These are phyloP conservation scores for Ambrosiella xylebori DNA, from an alignment of 2,329 filamentous ascomycete species.

Conservation along the genomic window DNA sequence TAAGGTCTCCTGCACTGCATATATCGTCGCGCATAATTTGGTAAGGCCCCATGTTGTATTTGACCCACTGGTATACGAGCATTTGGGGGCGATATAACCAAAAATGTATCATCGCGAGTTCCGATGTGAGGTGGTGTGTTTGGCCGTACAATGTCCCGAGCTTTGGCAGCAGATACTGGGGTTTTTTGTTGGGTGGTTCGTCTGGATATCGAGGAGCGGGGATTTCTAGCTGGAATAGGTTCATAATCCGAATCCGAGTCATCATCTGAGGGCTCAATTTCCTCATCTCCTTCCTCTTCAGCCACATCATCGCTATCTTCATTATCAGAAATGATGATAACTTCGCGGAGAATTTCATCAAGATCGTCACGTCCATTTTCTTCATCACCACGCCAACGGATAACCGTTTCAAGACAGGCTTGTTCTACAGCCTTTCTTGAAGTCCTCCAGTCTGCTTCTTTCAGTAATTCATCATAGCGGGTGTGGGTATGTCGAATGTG, in stretches of 20 bases:
- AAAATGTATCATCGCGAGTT: no score
- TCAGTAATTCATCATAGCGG: slow-evolving; percentile 43
- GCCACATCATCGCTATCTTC: slow-evolving; percentile 28
- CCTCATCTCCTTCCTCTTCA: slow-evolving; percentile 6
- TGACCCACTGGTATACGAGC: no score
- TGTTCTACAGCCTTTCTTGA: slow-evolving; percentile 44
- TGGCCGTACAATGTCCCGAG: no score
- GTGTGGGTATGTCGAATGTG: slow-evolving; percentile 52
- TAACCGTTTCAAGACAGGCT: slow-evolving; percentile 44
- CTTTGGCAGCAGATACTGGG: no score
- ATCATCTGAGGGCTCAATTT: not conserved
- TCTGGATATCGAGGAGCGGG: no score
- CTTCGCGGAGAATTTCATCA: slow-evolving; percentile 48
- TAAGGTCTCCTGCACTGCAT: not conserved
- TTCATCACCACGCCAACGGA: slow-evolving; percentile 57
- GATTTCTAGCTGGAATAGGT: no score
- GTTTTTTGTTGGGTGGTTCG: no score
- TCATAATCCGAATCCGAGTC: not conserved
- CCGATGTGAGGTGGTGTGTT: no score
- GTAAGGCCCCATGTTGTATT: no score
- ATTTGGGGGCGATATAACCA: no score
- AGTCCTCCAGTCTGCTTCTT: slow-evolving; percentile 39
- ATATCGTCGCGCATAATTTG: no score
- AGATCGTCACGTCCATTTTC: slow-evolving; percentile 50
- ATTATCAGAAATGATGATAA: slow-evolving; percentile 47